phyloP scores from a whole-genome alignment of 257 asterid genomes.

The Cruciata laevipes region DNA sequence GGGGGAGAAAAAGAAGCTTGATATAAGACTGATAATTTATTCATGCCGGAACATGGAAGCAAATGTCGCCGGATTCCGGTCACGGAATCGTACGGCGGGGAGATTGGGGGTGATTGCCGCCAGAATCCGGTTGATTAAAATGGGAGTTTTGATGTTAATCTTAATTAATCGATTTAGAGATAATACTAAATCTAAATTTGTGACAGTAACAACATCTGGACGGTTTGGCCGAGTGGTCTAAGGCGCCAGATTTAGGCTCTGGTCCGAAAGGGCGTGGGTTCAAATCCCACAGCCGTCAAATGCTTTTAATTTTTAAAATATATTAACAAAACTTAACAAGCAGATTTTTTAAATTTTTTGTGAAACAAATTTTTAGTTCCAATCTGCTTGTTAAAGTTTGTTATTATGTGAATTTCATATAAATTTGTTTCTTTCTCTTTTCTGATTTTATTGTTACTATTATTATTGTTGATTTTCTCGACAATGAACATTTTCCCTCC shows the following conservation, averaged over 20 bases:
- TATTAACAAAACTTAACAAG: too few species aligned
- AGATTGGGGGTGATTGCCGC: background rate
- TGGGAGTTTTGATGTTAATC: background rate
- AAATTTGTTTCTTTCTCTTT: too few species aligned
- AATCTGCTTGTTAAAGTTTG: too few species aligned
- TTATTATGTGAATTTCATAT: too few species aligned
- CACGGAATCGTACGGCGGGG: background rate
- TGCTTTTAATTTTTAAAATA: background rate
- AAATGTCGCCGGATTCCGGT: background rate
- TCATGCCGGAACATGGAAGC: background rate
- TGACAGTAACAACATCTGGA: constrained; percentile 3
- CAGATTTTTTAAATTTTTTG: too few species aligned
- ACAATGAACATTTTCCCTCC: background rate
- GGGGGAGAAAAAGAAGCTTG: too few species aligned
- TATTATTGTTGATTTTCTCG: too few species aligned
- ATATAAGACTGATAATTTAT: background rate
- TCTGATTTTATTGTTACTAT: too few species aligned
- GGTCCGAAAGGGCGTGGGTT: constrained; percentile 99
- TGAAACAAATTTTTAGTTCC: too few species aligned
- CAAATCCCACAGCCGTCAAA: constrained; percentile 98
- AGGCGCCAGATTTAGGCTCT: constrained; percentile 99
- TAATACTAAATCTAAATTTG: background rate
- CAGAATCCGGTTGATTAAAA: background rate
- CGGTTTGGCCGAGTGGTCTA: constrained; percentile 99
- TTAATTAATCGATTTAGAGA: background rate